Percentiles rank a stretch among this genome's conserved stretches.
These are phyloP conservation scores for Trichophyton rubrum DNA, from an alignment of 2,329 filamentous ascomycete species.

Conservation along the genomic window DNA sequence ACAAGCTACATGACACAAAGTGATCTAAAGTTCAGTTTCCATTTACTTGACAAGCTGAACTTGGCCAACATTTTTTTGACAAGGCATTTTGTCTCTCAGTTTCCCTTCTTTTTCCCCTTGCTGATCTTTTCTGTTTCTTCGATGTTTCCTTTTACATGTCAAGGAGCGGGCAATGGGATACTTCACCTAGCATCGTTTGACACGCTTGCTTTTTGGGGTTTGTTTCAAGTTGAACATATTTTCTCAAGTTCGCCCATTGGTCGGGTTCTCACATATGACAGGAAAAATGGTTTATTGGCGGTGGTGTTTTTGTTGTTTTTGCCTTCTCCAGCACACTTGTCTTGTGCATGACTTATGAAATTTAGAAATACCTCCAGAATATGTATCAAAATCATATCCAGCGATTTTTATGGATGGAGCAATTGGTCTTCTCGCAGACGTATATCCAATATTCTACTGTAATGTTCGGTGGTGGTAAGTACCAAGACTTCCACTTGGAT, in stretches of 20 bases:
- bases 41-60: background rate
- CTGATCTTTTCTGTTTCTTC: background rate
- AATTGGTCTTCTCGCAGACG: background rate
- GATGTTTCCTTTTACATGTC: background rate
- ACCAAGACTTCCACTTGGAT: too few species aligned
- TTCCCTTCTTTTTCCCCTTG: background rate
- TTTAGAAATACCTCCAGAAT: background rate
- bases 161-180: background rate
- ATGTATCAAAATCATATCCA: background rate
- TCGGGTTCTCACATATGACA: background rate
- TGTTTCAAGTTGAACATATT: slow-evolving; percentile 1
- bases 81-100: background rate
- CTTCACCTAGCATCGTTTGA: slow-evolving; percentile 2
- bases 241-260: background rate
- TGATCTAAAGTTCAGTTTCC: background rate
- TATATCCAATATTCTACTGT: too few species aligned
- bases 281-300: slow-evolving; percentile 1
- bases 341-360: background rate
- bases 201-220: background rate
- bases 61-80: background rate
- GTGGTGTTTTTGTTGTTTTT: background rate
- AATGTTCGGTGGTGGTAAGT: too few species aligned
- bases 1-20: too few species aligned
- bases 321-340: background rate
- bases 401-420: background rate